These are phyloP conservation scores for Udeniomyces megalosporus DNA, from an alignment of 768 basidiomycete species.

Conservation along the genomic window DNA sequence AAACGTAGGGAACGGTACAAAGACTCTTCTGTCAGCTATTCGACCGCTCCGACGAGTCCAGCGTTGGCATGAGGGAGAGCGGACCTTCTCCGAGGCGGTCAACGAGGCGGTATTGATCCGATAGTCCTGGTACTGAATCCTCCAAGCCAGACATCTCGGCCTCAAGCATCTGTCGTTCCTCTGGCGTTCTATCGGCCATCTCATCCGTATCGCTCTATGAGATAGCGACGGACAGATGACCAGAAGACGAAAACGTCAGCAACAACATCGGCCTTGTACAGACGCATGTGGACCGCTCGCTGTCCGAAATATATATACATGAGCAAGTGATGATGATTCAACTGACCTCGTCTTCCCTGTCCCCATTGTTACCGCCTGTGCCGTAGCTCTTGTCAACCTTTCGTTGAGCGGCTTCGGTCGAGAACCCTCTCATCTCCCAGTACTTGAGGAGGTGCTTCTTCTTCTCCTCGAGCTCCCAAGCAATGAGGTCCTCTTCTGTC, in stretches of 20 bases:
- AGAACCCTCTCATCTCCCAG: slow-evolving; percentile 18
- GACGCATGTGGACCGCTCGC: too few relatives aligned
- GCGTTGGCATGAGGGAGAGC: slow-evolving; percentile 3
- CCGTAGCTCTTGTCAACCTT: not conserved
- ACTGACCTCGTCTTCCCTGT: too few relatives aligned
- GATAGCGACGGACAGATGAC: too few relatives aligned
- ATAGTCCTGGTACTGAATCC: slow-evolving; percentile 48
- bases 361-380: too few relatives aligned
- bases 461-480: not conserved
- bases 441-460: not conserved
- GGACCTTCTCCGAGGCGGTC: slow-evolving; percentile 74
- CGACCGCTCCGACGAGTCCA: too few relatives aligned
- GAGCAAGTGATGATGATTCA: too few relatives aligned
- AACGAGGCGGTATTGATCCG: slow-evolving; percentile 53
- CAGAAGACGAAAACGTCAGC: not conserved
- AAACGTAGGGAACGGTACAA: not conserved
- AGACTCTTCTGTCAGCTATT: not conserved
- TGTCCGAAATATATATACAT: too few relatives aligned
- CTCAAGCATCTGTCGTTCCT: slow-evolving; percentile 59
- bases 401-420: too few relatives aligned
- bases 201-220: slow-evolving; percentile 17
- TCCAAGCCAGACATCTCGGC: slow-evolving; percentile 61
- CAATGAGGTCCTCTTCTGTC: slow-evolving; percentile 4
- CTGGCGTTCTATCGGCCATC: slow-evolving; percentile 27
- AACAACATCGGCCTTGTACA: too few relatives aligned